Evolutionary conservation across 768 basidiomycete genomes (phyloP).

Genomic region (Suillus lakei): DNA sequence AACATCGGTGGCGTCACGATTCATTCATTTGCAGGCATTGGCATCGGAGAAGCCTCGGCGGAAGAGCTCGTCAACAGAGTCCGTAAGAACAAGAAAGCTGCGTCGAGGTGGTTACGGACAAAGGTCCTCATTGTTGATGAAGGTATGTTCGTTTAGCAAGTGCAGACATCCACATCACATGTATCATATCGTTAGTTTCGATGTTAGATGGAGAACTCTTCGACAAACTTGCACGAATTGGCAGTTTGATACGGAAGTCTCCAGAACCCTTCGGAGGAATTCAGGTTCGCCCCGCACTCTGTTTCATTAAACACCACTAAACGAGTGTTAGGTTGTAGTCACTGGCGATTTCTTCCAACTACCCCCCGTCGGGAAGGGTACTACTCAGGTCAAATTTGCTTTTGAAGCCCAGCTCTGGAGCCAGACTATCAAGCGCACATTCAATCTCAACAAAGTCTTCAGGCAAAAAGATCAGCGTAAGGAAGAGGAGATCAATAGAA

Average conservation of each 20-base stretch:
- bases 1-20: conserved; percentile 96
- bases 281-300: conserved; percentile 54
- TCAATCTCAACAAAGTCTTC: conserved; percentile 95
- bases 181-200: conserved; percentile 64
- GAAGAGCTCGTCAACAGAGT: conserved; percentile 69
- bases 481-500: conserved; percentile 21
- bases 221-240: conserved; percentile 85
- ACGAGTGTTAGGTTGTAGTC: conserved; percentile 67
- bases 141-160: conserved; percentile 45
- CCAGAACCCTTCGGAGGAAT: conserved; percentile 90
- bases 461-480: conserved; percentile 89
- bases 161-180: not conserved
- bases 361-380: conserved; percentile 82
- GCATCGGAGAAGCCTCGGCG: conserved; percentile 72
- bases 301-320: not conserved
- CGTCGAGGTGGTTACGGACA: conserved; percentile 79
- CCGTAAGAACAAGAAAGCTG: conserved; percentile 84
- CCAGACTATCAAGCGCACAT: conserved; percentile 74
- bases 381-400: conserved; percentile 74
- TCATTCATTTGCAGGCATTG: conserved; percentile 96
- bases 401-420: conserved; percentile 89
- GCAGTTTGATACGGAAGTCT: conserved; percentile 62
- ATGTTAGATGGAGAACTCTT: conserved; percentile 96
- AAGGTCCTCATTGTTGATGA: conserved; percentile 86
- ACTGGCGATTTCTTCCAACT: conserved; percentile 99